phyloP scores from a whole-genome alignment of 306 rosid species.

The Biancaea sappan region DNA sequence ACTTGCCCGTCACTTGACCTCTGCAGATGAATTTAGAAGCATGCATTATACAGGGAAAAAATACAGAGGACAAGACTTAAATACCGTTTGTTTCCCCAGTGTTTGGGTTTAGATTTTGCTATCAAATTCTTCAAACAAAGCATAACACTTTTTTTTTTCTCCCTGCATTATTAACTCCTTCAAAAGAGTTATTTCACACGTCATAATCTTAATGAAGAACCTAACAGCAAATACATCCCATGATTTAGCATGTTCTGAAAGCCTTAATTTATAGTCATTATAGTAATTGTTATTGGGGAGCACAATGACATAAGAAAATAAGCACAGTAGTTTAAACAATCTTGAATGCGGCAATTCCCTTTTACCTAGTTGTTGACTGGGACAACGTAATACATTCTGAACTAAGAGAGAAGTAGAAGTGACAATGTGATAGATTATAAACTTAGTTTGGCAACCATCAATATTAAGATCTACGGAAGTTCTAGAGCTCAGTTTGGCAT shows the following conservation, averaged over 20 bases:
- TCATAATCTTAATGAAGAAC: not conserved
- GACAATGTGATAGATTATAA: not conserved
- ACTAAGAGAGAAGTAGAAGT: not conserved
- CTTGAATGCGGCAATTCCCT: not conserved
- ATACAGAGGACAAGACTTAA: not conserved
- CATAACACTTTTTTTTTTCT: not conserved
- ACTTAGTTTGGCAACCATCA: not conserved
- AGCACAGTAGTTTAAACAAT: too few relatives aligned
- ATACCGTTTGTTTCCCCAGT: too few relatives aligned
- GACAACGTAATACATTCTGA: not conserved
- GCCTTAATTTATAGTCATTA: conserved; percentile 6
- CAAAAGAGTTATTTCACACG: not conserved
- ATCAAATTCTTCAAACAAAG: not conserved
- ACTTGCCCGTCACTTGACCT: conserved; percentile 78
- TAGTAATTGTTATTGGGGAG: not conserved
- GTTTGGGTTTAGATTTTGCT: too few relatives aligned
- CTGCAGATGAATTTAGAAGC: conserved; percentile 42
- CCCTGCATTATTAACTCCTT: too few relatives aligned
- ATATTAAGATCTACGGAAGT: not conserved
- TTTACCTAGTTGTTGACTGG: not conserved
- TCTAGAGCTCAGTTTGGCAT: not conserved
- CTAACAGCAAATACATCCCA: not conserved
- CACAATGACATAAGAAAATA: too few relatives aligned
- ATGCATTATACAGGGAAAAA: conserved; percentile 13
- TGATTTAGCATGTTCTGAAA: conserved; percentile 6